These are phyloP conservation scores for Sphagnum tenellum DNA, from an alignment of 225 moss, liverwort and hornwort species.

Conservation along the genomic window DNA sequence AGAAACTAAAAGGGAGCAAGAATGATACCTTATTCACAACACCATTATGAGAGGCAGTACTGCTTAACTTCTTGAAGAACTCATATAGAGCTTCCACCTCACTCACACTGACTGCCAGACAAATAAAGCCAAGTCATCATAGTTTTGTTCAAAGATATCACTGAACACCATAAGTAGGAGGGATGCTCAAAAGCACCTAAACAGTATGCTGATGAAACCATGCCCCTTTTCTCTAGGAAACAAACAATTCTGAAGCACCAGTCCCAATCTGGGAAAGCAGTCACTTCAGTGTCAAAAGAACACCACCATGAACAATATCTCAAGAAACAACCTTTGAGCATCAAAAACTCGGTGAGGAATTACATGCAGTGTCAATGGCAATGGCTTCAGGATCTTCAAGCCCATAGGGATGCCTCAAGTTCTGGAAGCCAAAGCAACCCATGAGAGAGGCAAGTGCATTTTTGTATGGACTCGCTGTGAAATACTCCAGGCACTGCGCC, in stretches of 20 bases:
- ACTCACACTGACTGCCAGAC: constrained; percentile 70
- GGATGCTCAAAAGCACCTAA: no score
- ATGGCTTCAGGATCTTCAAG: constrained; percentile 37
- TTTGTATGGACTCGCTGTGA: not conserved
- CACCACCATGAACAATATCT: no score
- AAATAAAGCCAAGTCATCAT: not conserved
- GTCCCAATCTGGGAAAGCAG: no score
- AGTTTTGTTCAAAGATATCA: not conserved
- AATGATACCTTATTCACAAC: constrained; percentile 66
- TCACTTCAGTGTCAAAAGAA: no score
- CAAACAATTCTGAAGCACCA: no score
- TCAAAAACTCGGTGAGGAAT: no score
- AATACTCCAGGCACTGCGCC: constrained; percentile 14
- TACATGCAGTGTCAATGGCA: constrained; percentile 36
- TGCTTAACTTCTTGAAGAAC: constrained; percentile 90
- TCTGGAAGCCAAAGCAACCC: constrained; percentile 43
- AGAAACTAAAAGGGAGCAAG: not conserved
- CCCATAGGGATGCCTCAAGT: constrained; percentile 17
- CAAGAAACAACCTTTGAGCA: no score
- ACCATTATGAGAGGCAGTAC: constrained; percentile 81
- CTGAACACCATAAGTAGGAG: not conserved
- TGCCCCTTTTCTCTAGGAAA: no score
- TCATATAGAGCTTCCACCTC: constrained; percentile 99
- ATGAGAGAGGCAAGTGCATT: constrained; percentile 24
- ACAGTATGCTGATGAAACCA: no score